Conservation (phyloP, 2,329 filamentous ascomycete genomes). For the Simplicillium sp. region DNA sequence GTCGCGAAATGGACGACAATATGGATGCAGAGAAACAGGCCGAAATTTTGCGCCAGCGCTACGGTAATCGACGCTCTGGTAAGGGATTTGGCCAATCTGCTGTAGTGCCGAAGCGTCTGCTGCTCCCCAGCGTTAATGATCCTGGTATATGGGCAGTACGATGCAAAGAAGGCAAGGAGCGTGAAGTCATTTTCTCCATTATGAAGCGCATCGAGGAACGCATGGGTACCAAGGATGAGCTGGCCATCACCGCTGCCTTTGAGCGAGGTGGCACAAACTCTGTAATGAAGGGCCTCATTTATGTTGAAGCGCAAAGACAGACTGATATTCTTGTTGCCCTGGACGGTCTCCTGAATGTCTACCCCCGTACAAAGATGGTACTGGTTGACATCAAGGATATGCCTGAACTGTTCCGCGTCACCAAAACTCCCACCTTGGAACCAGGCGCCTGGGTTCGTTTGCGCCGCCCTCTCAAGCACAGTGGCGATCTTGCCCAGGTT, state of each 20-base stretch:
- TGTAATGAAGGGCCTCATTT: conserved; percentile 88
- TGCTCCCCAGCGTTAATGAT: conserved; percentile 89
- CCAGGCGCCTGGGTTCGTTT: conserved; percentile 90
- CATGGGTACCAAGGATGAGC: conserved; percentile 64
- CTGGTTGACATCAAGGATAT: conserved; percentile 95
- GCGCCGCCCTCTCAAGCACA: conserved; percentile 69
- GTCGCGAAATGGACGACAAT: conserved; percentile 76
- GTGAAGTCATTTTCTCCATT: conserved; percentile 79
- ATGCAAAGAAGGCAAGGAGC: conserved; percentile 92
- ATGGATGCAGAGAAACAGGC: conserved; percentile 93
- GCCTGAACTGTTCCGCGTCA: conserved; percentile 86
- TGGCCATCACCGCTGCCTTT: conserved; percentile 83
- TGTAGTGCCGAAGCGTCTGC: conserved; percentile 72
- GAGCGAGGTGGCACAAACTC: conserved; percentile 71
- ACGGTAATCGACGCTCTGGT: conserved; percentile 66
- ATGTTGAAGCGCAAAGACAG: conserved; percentile 83
- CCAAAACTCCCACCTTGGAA: conserved; percentile 75
- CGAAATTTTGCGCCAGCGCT: conserved; percentile 75
- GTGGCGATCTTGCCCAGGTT: conserved; percentile 83
- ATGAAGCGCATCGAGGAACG: conserved; percentile 84
- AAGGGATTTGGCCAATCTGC: conserved; percentile 59
- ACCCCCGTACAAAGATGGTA: conserved; percentile 76
- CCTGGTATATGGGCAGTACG: conserved; percentile 92
- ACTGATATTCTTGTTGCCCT: conserved; percentile 77
- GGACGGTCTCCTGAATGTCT: conserved; percentile 80